Percentiles rank a stretch among this genome's conserved stretches.
Conservation (phyloP, 148 eudicot genomes). For the Linanthus parryae region DNA sequence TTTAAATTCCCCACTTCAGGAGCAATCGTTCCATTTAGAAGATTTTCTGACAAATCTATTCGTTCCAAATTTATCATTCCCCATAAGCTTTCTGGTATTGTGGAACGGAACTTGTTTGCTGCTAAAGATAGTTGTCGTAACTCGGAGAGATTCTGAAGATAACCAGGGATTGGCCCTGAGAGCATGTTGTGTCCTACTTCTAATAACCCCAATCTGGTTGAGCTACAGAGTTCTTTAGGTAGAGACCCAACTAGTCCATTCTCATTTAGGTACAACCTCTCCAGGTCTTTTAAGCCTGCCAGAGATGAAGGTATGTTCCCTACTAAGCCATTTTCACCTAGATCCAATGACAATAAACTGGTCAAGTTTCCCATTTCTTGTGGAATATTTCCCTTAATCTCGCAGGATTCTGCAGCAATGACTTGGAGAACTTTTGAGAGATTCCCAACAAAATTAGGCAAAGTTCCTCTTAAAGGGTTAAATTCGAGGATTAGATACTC, state of each 20-base stretch:
- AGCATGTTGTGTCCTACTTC: conserved; percentile 11
- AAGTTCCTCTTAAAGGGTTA: conserved; percentile 10
- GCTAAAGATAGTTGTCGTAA: conserved; percentile 10
- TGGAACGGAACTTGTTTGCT: conserved; percentile 11
- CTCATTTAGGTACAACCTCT: background rate
- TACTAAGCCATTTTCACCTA: conserved; percentile 1
- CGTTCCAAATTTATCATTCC: conserved; percentile 2
- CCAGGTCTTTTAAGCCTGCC: conserved; percentile 2
- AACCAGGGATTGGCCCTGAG: conserved; percentile 10
- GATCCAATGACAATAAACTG: background rate
- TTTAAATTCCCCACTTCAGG: conserved; percentile 8
- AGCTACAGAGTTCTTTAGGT: conserved; percentile 8
- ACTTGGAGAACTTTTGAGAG: conserved; percentile 2
- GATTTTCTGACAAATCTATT: conserved; percentile 13
- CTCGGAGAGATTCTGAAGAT: conserved; percentile 12
- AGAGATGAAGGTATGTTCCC: conserved; percentile 14
- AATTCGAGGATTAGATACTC: background rate
- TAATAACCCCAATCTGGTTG: conserved; percentile 4
- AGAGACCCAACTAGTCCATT: conserved; percentile 11
- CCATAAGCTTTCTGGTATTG: conserved; percentile 14
- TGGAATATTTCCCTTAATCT: conserved; percentile 6
- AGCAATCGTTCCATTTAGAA: conserved; percentile 9
- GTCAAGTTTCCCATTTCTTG: conserved; percentile 14
- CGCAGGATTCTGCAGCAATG: background rate
- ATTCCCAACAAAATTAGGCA: conserved; percentile 18